Evolutionary conservation across 345 rosid species (phyloP).

Genomic region (Acer campestre): DNA sequence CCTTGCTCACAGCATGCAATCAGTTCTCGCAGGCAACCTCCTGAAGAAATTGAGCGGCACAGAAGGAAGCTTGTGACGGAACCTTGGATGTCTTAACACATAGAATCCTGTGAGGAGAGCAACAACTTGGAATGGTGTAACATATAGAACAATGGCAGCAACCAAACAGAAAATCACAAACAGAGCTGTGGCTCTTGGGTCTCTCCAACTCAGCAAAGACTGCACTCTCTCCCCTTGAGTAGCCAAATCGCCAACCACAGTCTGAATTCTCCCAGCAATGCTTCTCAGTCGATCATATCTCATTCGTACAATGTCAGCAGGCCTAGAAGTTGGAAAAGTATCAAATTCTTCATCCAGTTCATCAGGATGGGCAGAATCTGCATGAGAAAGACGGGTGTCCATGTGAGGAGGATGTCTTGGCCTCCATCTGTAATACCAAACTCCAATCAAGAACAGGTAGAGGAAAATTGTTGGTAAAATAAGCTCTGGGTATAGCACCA

Average conservation of each 20-base stretch:
- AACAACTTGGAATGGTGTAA: slow-evolving; percentile 89
- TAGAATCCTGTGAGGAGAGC: slow-evolving; percentile 70
- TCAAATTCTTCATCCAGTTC: slow-evolving; percentile 95
- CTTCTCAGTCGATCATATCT: slow-evolving; percentile 90
- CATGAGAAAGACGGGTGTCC: slow-evolving; percentile 95
- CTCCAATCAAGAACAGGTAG: slow-evolving; percentile 88
- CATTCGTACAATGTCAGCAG: slow-evolving; percentile 73
- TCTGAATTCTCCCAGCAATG: slow-evolving; percentile 90
- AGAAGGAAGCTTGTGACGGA: slow-evolving; percentile 83
- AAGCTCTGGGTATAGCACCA: slow-evolving; percentile 85
- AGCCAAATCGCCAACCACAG: slow-evolving; percentile 93
- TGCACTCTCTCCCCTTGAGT: slow-evolving; percentile 95
- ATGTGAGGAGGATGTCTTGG: slow-evolving; percentile 95
- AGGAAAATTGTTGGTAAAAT: slow-evolving; percentile 88
- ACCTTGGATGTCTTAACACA: slow-evolving; percentile 88
- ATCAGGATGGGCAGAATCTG: slow-evolving; percentile 78
- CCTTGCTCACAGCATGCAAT: slow-evolving; percentile 70
- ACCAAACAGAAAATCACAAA: slow-evolving; percentile 82
- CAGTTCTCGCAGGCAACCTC: slow-evolving; percentile 90
- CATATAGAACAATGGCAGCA: slow-evolving; percentile 76
- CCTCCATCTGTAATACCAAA: slow-evolving; percentile 94
- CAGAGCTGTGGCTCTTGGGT: slow-evolving; percentile 82
- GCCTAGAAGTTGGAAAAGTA: slow-evolving; percentile 77
- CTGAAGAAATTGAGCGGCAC: slow-evolving; percentile 95
- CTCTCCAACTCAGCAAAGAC: slow-evolving; percentile 92